Percentiles rank a stretch among this genome's conserved stretches.
These are phyloP conservation scores for Neurospora sublineolata DNA, from an alignment of 495 filamentous ascomycete species.

Conservation along the genomic window DNA sequence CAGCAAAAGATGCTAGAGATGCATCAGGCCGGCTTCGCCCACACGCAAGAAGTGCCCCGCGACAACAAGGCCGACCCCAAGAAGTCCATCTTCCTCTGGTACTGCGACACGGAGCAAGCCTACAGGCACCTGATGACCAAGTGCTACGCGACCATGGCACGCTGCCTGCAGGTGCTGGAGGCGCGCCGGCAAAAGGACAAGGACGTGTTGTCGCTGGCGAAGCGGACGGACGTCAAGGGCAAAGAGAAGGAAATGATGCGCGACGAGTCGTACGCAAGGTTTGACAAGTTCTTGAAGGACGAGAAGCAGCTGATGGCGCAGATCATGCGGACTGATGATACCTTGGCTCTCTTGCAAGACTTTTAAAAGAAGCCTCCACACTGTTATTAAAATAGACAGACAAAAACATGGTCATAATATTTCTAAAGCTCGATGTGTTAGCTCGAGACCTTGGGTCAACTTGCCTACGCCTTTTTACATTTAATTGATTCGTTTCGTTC, in stretches of 20 bases:
- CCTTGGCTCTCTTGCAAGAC: slow-evolving; percentile 73
- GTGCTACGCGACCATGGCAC: slow-evolving; percentile 81
- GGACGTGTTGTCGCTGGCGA: slow-evolving; percentile 60
- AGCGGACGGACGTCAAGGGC: slow-evolving; percentile 71
- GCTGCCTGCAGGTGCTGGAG: slow-evolving; percentile 62
- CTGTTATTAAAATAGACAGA: too few relatives aligned
- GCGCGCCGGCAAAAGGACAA: slow-evolving; percentile 57
- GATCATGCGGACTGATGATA: slow-evolving; percentile 66
- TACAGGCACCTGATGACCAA: slow-evolving; percentile 55
- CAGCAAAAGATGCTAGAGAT: slow-evolving; percentile 70
- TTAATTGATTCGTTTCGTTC: too few relatives aligned
- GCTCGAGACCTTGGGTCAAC: too few relatives aligned
- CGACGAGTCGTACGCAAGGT: slow-evolving; percentile 50
- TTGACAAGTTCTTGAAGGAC: slow-evolving; percentile 54
- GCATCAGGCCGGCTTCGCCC: slow-evolving; percentile 70
- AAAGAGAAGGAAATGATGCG: slow-evolving; percentile 66
- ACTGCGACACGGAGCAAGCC: slow-evolving; percentile 65
- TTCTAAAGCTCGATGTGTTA: too few relatives aligned
- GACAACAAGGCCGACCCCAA: slow-evolving; percentile 65
- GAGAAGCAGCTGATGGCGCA: slow-evolving; percentile 71
- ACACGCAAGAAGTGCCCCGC: slow-evolving; percentile 84
- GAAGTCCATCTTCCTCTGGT: slow-evolving; percentile 82
- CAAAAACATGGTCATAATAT: too few relatives aligned
- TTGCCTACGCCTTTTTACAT: too few relatives aligned
- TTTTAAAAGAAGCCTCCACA: slow-evolving; percentile 36